Base-by-base conservation (phyloP, 306 rosid genomes). In the Inga laurina region DNA sequence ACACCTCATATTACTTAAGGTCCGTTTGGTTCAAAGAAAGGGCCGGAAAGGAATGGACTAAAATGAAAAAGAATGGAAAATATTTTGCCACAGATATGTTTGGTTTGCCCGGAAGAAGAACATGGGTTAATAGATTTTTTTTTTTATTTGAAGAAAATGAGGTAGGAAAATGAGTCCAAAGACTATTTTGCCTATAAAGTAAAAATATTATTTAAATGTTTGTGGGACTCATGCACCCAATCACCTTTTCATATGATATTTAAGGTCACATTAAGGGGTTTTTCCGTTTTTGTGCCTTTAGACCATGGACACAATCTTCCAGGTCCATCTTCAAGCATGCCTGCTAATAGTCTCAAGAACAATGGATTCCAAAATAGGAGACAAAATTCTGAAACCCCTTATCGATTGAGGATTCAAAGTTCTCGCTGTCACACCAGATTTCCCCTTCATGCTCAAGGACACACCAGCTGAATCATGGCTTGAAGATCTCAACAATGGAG, bases 391-490 rank as follows among this genome's bases (percentile, higher is more conserved):
- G 79, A 85, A 88, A 44, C 94, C 94, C 7, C 81, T 93, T 24
- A 46, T 72, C 12, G 93, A 91, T 52, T 77, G 44, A 3, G 86
- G 90, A 18, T 79, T 88, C 83, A 91, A 83, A 49, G 91, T 91
- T 51, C 65, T 66, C 5, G 93, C 90, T 2, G 84, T 90, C 43
- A 71, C 94, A 27, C 30, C 30, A 27, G 30, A 27, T 83, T 84
- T 93, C 82, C 64, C 94, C 11, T 88, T 83, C 79, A 84, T 93
- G 78, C 90, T 93, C 84, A 86, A 77, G 34, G 80, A 85, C 64
- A 93, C 94, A 8, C 94, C 92, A 4, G 93, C 86, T 0, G 86
- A 88, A 78, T 71, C 86, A 43, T 93, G 93, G 95, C 82, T 91
- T 35, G 69, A 82, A 82, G 68, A 65, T 37, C 22, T 74, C 16